Evolutionary conservation across 169 alveolate species (phyloP).

Genomic region (Theileria orientalis): DNA sequence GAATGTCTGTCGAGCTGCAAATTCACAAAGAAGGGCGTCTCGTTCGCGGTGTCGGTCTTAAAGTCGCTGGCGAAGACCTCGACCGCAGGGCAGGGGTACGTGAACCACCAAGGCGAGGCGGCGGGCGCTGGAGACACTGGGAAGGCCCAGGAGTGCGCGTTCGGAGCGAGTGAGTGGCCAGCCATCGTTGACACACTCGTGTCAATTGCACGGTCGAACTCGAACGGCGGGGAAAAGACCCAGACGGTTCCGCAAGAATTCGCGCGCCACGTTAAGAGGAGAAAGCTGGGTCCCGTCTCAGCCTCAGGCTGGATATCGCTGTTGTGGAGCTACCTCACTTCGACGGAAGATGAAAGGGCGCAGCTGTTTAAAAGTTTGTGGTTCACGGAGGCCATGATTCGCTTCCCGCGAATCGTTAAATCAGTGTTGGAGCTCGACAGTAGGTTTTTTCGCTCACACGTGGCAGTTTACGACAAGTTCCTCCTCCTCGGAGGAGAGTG

Average conservation of each 20-base stretch:
- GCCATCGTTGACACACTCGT: conserved; percentile 15
- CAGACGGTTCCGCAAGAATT: neutral
- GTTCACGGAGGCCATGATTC: conserved; percentile 17
- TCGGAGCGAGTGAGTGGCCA: conserved; percentile 39
- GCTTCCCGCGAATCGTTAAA: conserved; percentile 15
- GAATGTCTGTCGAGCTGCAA: conserved; percentile 14
- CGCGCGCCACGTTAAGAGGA: no score
- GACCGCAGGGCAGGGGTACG: neutral
- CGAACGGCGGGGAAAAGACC: neutral
- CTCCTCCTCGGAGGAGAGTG: neutral
- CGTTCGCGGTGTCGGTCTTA: neutral
- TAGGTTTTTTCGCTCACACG: neutral
- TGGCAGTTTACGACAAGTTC: neutral
- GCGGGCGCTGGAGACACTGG: conserved; percentile 16
- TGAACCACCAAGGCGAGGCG: neutral
- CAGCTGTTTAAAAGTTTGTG: neutral
- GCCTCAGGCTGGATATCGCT: conserved; percentile 13
- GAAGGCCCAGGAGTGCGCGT: conserved; percentile 20
- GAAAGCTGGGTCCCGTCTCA: neutral
- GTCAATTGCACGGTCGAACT: neutral
- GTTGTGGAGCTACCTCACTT: conserved; percentile 6
- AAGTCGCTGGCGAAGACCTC: conserved; percentile 23
- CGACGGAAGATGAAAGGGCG: conserved; percentile 7
- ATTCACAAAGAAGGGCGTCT: conserved; percentile 30
- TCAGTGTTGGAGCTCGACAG: neutral